These are phyloP conservation scores for Yarrowia sp. DNA, from an alignment of 805 yeast genomes.

Conservation along the genomic window DNA sequence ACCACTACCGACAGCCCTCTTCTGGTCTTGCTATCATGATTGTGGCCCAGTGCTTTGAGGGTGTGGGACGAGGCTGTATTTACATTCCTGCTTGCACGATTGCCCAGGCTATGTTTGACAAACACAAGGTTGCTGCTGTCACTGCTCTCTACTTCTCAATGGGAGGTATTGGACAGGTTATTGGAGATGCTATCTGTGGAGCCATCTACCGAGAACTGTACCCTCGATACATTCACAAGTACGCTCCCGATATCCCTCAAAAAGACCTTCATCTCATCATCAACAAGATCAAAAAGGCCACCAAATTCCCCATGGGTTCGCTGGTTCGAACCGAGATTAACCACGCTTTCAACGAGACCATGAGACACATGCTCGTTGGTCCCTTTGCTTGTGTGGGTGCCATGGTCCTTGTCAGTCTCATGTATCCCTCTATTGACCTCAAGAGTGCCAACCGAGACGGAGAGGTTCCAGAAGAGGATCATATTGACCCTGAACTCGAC, in stretches of 20 bases:
- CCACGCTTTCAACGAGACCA: constrained; percentile 31
- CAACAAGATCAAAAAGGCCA: constrained; percentile 34
- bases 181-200: constrained; percentile 26
- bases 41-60: constrained; percentile 28
- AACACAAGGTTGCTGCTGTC: constrained; percentile 23
- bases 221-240: constrained; percentile 32
- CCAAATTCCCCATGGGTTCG: constrained; percentile 33
- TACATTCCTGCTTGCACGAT: constrained; percentile 25
- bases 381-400: constrained; percentile 26
- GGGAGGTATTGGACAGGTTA: constrained; percentile 20
- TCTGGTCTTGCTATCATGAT: constrained; percentile 14
- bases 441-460: neutral
- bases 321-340: constrained; percentile 24
- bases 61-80: constrained; percentile 27
- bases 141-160: constrained; percentile 13
- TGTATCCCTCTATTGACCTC: constrained; percentile 15
- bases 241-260: constrained; percentile 19
- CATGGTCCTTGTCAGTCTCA: constrained; percentile 14
- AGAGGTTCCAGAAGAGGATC: neutral
- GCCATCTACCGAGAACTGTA: constrained; percentile 27
- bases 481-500: neutral
- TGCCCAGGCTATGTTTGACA: constrained; percentile 32
- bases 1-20: constrained; percentile 21
- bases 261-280: constrained; percentile 19
- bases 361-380: constrained; percentile 25